Base-by-base conservation (phyloP, 192 early-diverging fungal species). In the Coemansia sp. region DNA sequence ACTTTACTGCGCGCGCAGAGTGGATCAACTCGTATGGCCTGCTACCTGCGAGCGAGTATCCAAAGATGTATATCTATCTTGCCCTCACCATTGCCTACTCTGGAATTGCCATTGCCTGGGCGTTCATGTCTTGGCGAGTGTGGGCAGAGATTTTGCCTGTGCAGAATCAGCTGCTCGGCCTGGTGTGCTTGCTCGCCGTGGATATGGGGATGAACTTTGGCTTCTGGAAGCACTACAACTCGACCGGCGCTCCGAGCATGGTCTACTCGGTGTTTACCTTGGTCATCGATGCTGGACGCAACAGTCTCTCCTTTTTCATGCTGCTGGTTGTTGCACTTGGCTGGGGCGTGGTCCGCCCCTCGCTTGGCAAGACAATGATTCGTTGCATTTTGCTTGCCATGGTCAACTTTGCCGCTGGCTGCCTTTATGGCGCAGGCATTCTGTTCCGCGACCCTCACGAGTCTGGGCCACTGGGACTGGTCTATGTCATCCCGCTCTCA, bases 301-400 rank as follows among this genome's bases (percentile, higher is more conserved):
- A 95, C 79, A 94, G 92, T 65, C 78, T 98, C 47, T 97, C 97
- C 3, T 94, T 99, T 73, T 98, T 98, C 69, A 95, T 99, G 91
- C 87, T 99, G 1, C 85, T 99, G 49, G 94, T 99, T 53, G 95
- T 97, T 9, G 89, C 93, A 6, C 90, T 99, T 71, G 97, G 97
- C 29, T 99, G 96, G 78, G 95, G 97, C 50, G 96, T 99, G 22
- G 95, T 99, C 24, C 91, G 90, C 49, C 96, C 96, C 9, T 92
- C 94, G 22, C 88, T 99, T 39, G 96, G 96, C 29, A 78, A 84
- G 44, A 92, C 90, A 20, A 98, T 99, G 96, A 93, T 90, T 53
- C 93, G 90, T 68, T 95, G 94, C 76, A 77, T 92, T 12, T 53
- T 77, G 47, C 80, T 99, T 18, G 89, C 92, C 27, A 81, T 85